Evolutionary conservation across 2,329 filamentous ascomycete species (phyloP).

Genomic region (Sphaerostilbella broomeana): DNA sequence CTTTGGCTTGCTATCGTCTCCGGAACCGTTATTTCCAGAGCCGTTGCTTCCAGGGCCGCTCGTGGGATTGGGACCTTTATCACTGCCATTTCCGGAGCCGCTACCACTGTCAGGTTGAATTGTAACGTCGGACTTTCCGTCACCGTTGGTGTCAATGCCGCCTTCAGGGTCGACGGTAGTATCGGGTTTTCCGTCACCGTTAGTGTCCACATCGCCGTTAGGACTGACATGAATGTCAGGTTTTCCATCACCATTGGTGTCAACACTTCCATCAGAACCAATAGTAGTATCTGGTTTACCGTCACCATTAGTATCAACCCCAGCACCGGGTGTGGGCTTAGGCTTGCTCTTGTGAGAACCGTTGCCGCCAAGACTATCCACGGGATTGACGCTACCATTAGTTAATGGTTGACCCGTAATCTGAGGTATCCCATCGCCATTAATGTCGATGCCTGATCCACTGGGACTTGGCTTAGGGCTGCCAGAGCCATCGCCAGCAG

Average conservation of each 20-base stretch:
- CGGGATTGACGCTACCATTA: too few relatives aligned
- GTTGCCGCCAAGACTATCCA: too few relatives aligned
- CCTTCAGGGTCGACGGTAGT: not conserved
- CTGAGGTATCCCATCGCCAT: slow-evolving; percentile 1
- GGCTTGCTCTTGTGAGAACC: too few relatives aligned
- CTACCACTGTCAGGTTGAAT: too few relatives aligned
- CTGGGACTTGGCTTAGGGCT: not conserved
- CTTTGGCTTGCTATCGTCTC: not conserved
- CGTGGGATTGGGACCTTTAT: too few relatives aligned
- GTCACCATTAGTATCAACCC: slow-evolving; percentile 1
- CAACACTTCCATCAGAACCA: not conserved
- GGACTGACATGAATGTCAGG: not conserved
- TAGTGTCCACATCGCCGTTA: not conserved
- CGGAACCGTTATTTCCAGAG: too few relatives aligned
- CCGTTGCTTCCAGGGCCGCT: too few relatives aligned
- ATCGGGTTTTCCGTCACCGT: slow-evolving; percentile 2
- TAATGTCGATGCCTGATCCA: slow-evolving; percentile 1
- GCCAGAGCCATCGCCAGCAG: not conserved
- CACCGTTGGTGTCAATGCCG: not conserved
- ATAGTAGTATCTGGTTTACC: not conserved
- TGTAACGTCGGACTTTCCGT: slow-evolving; percentile 4
- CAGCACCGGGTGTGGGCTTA: not conserved
- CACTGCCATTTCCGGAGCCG: not conserved
- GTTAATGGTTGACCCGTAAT: too few relatives aligned
- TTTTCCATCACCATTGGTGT: not conserved